These are phyloP conservation scores for Penicillium sp. DNA, from an alignment of 2,329 filamentous ascomycete genomes.

Conservation along the genomic window DNA sequence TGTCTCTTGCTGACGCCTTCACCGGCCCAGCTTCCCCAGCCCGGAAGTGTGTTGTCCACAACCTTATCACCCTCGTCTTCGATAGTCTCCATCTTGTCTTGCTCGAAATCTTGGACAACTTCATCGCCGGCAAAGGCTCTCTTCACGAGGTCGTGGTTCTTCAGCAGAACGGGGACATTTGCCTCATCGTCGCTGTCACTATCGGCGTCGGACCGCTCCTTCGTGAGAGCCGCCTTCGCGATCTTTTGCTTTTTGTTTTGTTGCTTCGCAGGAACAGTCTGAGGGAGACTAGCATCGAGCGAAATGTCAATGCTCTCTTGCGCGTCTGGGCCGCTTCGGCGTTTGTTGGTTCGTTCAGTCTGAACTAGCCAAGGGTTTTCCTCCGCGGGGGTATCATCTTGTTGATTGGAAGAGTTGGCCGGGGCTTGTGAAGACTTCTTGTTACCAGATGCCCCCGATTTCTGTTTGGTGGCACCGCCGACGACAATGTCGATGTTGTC, in stretches of 20 bases:
- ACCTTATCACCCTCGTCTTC: constrained; percentile 79
- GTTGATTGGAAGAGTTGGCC: constrained; percentile 12
- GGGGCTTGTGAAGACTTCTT: constrained; percentile 21
- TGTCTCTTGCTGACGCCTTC: constrained; percentile 71
- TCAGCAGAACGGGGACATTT: constrained; percentile 42
- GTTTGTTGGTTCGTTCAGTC: constrained; percentile 35
- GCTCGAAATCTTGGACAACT: constrained; percentile 72
- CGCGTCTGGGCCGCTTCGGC: constrained; percentile 24
- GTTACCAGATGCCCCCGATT: constrained; percentile 14
- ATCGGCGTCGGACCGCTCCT: constrained; percentile 43
- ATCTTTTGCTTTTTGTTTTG: constrained; percentile 23
- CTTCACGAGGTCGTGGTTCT: constrained; percentile 66
- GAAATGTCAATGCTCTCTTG: constrained; percentile 35
- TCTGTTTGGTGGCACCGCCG: constrained; percentile 25
- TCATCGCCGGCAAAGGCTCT: constrained; percentile 85
- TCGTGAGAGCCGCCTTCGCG: constrained; percentile 20
- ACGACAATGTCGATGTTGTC: constrained; percentile 38
- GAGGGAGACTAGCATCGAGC: constrained; percentile 24
- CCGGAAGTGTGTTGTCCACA: constrained; percentile 78
- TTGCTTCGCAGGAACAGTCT: constrained; percentile 14
- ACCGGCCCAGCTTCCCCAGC: constrained; percentile 92
- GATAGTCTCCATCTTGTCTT: constrained; percentile 69
- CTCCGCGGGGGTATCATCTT: constrained; percentile 23
- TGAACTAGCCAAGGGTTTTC: constrained; percentile 41
- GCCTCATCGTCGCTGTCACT: constrained; percentile 41